Percentiles rank a stretch among this genome's conserved stretches.
Conservation (phyloP, 2,329 filamentous ascomycete species). For the Calonectria pseudoreteaudii region DNA sequence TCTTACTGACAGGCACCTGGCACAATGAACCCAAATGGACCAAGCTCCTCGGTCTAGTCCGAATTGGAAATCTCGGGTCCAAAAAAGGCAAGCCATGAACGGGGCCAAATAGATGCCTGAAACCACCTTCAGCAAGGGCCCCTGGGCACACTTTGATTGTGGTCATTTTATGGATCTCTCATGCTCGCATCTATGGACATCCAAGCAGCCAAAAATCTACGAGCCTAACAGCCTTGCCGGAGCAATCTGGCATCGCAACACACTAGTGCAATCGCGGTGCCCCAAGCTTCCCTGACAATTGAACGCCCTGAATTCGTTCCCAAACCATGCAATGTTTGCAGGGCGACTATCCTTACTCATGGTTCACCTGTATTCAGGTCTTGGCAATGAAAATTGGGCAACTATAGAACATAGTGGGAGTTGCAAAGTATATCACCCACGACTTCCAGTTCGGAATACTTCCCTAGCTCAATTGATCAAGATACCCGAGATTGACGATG, state of each 20-base stretch:
- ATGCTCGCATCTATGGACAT: constrained; percentile 20
- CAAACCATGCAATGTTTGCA: background rate
- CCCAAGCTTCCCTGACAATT: background rate
- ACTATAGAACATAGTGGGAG: constrained; percentile 5
- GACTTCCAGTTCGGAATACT: constrained; percentile 24
- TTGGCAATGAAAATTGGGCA: background rate
- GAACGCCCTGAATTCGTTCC: background rate
- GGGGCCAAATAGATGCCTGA: constrained; percentile 40
- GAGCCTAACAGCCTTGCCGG: constrained; percentile 21
- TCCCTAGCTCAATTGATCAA: constrained; percentile 31
- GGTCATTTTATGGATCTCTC: constrained; percentile 28
- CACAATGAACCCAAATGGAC: constrained; percentile 21
- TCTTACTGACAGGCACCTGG: constrained; percentile 10
- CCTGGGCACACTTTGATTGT: constrained; percentile 37
- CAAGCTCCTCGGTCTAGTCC: constrained; percentile 33
- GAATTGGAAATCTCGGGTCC: constrained; percentile 26
- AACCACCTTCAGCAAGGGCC: constrained; percentile 37
- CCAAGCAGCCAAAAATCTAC: constrained; percentile 18
- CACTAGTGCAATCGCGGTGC: constrained; percentile 5
- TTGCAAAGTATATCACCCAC: constrained; percentile 21
- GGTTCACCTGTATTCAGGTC: background rate
- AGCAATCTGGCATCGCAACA: constrained; percentile 3
- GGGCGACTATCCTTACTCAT: background rate
- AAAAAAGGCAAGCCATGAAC: constrained; percentile 29
- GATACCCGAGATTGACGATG: constrained; percentile 46